These are phyloP conservation scores for Tetracladium setigerum DNA, from an alignment of 495 filamentous ascomycete species.

Conservation along the genomic window DNA sequence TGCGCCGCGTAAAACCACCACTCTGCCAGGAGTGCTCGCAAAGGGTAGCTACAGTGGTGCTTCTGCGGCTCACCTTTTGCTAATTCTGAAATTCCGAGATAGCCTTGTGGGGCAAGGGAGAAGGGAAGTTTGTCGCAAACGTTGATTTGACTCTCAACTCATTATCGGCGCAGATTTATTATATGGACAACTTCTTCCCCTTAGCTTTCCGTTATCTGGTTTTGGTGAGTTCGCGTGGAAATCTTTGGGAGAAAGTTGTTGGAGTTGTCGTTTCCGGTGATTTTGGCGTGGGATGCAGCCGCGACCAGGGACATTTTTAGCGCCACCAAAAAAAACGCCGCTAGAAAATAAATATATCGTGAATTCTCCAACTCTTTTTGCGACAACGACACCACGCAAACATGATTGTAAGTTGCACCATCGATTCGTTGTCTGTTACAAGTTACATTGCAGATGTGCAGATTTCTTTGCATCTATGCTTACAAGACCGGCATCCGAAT, in stretches of 20 bases:
- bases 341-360: no score
- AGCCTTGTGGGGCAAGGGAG: background rate
- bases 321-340: no score
- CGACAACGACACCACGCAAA: slow-evolving; percentile 1
- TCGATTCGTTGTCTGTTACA: background rate
- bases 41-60: no score
- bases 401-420: slow-evolving; percentile 28
- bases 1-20: background rate
- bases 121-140: background rate
- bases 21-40: slow-evolving; percentile 1
- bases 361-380: background rate
- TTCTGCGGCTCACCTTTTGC: no score
- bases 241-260: background rate
- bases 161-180: background rate
- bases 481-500: background rate
- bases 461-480: background rate
- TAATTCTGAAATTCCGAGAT: no score
- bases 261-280: background rate
- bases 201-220: no score
- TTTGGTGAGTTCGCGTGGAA: background rate
- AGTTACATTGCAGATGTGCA: background rate
- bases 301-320: no score
- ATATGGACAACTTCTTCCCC: background rate
- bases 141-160: background rate
- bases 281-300: background rate